Evolutionary conservation across 306 rosid species (phyloP).

Genomic region (Myrica gale): DNA sequence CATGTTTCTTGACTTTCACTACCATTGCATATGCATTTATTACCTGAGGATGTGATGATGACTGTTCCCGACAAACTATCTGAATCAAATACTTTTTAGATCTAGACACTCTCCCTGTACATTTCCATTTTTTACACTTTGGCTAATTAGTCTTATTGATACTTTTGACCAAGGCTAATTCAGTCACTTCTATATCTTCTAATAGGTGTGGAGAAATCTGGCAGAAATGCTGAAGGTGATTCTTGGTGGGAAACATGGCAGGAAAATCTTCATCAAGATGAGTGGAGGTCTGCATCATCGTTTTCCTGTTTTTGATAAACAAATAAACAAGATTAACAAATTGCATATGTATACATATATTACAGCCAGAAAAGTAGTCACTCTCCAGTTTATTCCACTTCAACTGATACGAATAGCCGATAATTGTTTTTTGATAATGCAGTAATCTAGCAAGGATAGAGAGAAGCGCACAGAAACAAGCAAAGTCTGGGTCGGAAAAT

Average conservation of each 20-base stretch:
- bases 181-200: constrained; percentile 20
- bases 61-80: background rate
- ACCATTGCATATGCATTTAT: too few relatives aligned
- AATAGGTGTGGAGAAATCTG: constrained; percentile 93
- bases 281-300: constrained; percentile 72
- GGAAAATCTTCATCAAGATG: constrained; percentile 96
- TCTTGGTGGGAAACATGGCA: constrained; percentile 99
- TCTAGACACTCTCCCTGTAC: constrained; percentile 25
- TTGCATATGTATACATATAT: background rate
- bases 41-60: background rate
- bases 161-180: background rate
- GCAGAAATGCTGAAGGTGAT: constrained; percentile 89
- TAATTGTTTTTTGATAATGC: constrained; percentile 28
- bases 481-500: constrained; percentile 93
- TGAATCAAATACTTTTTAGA: background rate
- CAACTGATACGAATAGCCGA: constrained; percentile 8
- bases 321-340: background rate
- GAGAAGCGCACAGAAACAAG: constrained; percentile 97
- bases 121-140: constrained; percentile 16
- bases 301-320: constrained; percentile 11
- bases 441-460: constrained; percentile 94
- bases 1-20: constrained; percentile 9
- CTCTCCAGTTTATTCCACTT: background rate
- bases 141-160: constrained; percentile 15
- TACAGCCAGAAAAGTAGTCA: background rate